phyloP scores from a whole-genome alignment of 2,329 filamentous ascomycete species.

The Huntiella savannae region DNA sequence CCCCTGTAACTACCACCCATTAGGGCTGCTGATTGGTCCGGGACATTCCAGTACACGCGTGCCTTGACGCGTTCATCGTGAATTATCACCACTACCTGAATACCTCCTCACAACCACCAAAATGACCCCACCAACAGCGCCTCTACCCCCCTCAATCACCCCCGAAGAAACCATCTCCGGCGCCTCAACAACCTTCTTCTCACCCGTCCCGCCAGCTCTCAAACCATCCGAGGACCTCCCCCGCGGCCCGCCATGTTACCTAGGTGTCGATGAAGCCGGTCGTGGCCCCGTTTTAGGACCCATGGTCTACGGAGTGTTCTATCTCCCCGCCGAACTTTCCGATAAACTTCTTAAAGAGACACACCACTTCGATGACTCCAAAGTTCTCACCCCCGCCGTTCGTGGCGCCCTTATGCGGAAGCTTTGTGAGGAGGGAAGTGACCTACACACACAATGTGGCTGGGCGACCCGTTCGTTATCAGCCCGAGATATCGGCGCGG shows the following conservation, averaged over 20 bases:
- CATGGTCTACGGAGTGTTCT: constrained; percentile 55
- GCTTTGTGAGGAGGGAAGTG: constrained; percentile 44
- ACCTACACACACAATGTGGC: constrained; percentile 41
- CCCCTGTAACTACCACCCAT: no score
- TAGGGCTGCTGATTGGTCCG: no score
- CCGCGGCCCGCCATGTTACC: constrained; percentile 38
- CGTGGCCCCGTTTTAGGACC: constrained; percentile 79
- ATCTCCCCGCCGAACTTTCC: constrained; percentile 53
- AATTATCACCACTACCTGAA: no score
- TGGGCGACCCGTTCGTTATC: constrained; percentile 73
- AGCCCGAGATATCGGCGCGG: constrained; percentile 61
- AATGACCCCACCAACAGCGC: constrained; percentile 17
- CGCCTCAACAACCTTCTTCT: constrained; percentile 53
- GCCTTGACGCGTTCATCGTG: no score
- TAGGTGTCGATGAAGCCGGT: constrained; percentile 88
- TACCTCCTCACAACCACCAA: no score
- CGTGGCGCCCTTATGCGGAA: constrained; percentile 50
- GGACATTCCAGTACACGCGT: no score
- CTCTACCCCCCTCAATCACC: constrained; percentile 53
- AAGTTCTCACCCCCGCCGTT: constrained; percentile 66
- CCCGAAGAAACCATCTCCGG: constrained; percentile 36
- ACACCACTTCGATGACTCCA: constrained; percentile 88
- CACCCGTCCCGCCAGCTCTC: constrained; percentile 44
- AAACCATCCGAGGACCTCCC: constrained; percentile 16
- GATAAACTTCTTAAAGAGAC: constrained; percentile 56